phyloP scores from a whole-genome alignment of 352 stramenopile genomes.

The Globisporangium megalacanthum region DNA sequence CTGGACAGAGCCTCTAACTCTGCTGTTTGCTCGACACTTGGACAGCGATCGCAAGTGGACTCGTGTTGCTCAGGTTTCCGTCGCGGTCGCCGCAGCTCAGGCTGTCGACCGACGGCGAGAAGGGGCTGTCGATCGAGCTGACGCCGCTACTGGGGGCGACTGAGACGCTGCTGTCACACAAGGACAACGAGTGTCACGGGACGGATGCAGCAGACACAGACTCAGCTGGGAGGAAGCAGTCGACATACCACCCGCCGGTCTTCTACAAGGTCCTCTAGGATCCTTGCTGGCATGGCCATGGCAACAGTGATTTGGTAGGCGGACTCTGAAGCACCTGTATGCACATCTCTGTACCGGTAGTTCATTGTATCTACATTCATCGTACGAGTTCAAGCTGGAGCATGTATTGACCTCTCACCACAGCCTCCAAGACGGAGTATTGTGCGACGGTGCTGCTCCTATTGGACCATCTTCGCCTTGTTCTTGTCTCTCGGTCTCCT shows the following conservation, averaged over 20 bases:
- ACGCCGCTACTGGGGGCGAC: not conserved
- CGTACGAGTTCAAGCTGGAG: no score
- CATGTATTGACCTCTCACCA: no score
- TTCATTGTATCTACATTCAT: no score
- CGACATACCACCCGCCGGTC: slow-evolving; percentile 9
- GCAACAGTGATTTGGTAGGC: no score
- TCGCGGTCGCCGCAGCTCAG: not conserved
- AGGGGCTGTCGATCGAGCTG: not conserved
- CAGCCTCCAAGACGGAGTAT: no score
- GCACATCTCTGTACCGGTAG: no score
- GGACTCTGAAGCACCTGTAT: no score
- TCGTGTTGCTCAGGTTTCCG: slow-evolving; percentile 4
- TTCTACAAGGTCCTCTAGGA: slow-evolving; percentile 9
- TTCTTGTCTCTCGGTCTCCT: no score
- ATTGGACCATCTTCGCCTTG: no score
- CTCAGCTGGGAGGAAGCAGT: not conserved
- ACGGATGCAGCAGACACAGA: not conserved
- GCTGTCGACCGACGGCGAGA: not conserved
- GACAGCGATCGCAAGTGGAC: slow-evolving; percentile 7
- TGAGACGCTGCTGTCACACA: slow-evolving; percentile 1
- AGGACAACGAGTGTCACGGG: not conserved
- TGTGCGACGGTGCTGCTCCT: no score
- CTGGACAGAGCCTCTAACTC: not conserved
- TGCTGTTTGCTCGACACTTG: not conserved
- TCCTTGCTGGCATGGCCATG: no score